Conservation (phyloP, 495 filamentous ascomycete species). For the Hyaloscypha bicolor region DNA sequence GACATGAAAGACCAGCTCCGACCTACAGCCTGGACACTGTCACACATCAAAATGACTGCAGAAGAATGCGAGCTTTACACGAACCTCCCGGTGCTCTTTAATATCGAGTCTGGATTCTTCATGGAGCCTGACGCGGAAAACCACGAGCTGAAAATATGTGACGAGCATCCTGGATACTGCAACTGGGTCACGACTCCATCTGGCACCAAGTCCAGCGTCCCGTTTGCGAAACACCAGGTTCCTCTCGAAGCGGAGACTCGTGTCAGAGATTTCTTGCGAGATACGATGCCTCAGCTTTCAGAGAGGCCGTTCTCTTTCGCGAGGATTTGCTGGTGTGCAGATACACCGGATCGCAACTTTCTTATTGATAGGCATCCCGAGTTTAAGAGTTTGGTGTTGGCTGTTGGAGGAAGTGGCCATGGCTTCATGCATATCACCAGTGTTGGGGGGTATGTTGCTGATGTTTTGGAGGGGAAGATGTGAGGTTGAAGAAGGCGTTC, state of each 20-base stretch:
- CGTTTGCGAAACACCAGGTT: constrained; percentile 52
- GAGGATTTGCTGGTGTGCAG: constrained; percentile 57
- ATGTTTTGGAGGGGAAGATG: constrained; percentile 47
- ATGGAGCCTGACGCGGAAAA: constrained; percentile 57
- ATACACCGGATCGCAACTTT: constrained; percentile 54
- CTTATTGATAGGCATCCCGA: constrained; percentile 49
- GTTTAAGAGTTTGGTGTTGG: constrained; percentile 45
- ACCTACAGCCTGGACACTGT: constrained; percentile 57
- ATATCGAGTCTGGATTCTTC: constrained; percentile 55
- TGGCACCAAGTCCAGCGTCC: constrained; percentile 39
- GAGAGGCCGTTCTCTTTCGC: constrained; percentile 49
- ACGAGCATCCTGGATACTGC: constrained; percentile 58
- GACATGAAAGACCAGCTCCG: constrained; percentile 56
- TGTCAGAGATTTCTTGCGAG: constrained; percentile 45
- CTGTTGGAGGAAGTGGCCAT: constrained; percentile 53
- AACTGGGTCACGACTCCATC: constrained; percentile 39
- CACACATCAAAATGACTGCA: constrained; percentile 50
- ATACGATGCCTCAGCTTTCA: constrained; percentile 54
- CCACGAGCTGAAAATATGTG: constrained; percentile 56
- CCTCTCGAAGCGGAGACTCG: constrained; percentile 46
- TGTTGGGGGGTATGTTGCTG: constrained; percentile 50
- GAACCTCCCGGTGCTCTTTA: constrained; percentile 54
- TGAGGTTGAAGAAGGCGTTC: constrained; percentile 43
- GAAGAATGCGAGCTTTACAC: constrained; percentile 45
- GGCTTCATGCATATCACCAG: constrained; percentile 53